Conservation (phyloP, 768 basidiomycete species). For the Cyclocybe cylindracea region DNA sequence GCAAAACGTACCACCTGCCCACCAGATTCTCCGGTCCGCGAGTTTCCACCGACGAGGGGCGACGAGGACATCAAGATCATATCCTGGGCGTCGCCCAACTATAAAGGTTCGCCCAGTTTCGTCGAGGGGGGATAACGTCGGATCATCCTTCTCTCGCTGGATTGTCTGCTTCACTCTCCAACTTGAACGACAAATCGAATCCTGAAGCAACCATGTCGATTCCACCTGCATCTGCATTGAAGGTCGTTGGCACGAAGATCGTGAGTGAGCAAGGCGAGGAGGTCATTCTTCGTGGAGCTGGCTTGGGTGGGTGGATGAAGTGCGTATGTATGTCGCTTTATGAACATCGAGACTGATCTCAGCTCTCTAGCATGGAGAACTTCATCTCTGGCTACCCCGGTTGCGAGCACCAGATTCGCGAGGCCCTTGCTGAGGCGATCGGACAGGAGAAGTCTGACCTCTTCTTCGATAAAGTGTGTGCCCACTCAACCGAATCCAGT, state of each 20-base stretch:
- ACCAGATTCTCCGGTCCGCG: slow-evolving; percentile 11
- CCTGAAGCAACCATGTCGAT: not conserved
- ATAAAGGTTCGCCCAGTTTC: no score
- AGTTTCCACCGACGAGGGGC: not conserved
- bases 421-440: slow-evolving; percentile 62
- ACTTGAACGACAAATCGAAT: slow-evolving; percentile 5
- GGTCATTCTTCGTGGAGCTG: slow-evolving; percentile 68
- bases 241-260: slow-evolving; percentile 59
- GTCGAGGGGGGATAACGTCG: no score
- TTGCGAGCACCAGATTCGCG: slow-evolving; percentile 78
- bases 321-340: slow-evolving; percentile 38
- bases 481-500: not conserved
- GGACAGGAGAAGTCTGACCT: slow-evolving; percentile 69
- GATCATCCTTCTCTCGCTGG: not conserved
- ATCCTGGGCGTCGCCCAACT: no score
- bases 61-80: no score
- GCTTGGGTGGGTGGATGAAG: slow-evolving; percentile 89
- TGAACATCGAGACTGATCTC: not conserved
- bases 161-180: slow-evolving; percentile 1
- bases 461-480: slow-evolving; percentile 80
- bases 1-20: not conserved
- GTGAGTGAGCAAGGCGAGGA: slow-evolving; percentile 58
- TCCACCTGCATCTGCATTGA: slow-evolving; percentile 44
- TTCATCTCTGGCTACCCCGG: slow-evolving; percentile 81
- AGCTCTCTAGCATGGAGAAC: slow-evolving; percentile 66